These are phyloP conservation scores for Irpex rosettiformis DNA, from an alignment of 1,284 basidiomycete species.

Conservation along the genomic window DNA sequence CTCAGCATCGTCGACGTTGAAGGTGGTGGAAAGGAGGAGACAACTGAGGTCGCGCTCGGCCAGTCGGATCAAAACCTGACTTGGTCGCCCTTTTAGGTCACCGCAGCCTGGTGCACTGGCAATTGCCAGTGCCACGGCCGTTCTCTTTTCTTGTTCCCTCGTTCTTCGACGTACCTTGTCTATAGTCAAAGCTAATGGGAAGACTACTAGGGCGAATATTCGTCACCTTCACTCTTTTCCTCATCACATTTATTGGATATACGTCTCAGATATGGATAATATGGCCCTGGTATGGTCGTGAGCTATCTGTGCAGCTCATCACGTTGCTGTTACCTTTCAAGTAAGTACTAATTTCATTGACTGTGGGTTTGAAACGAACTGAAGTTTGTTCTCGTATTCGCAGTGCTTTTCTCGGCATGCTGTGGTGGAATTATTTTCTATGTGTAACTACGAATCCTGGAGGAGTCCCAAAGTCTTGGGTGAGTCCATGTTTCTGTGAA, in stretches of 20 bases:
- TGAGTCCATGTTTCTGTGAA: slow-evolving; percentile 33
- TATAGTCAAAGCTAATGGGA: slow-evolving; percentile 33
- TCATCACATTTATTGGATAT: slow-evolving; percentile 89
- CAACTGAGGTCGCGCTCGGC: background rate
- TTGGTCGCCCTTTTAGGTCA: background rate
- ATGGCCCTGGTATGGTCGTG: slow-evolving; percentile 87
- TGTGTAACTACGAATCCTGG: slow-evolving; percentile 84
- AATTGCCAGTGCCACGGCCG: no score
- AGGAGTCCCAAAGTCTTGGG: slow-evolving; percentile 78
- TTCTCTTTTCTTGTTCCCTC: slow-evolving; percentile 7
- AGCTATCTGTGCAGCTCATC: slow-evolving; percentile 67
- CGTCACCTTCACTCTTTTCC: slow-evolving; percentile 66
- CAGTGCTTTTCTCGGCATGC: slow-evolving; percentile 71
- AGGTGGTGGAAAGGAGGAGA: background rate
- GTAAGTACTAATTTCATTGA: slow-evolving; percentile 41
- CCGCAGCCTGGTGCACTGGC: no score
- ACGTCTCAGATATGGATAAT: slow-evolving; percentile 87
- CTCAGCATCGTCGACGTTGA: slow-evolving; percentile 8
- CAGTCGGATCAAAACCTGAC: slow-evolving; percentile 8
- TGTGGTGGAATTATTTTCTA: slow-evolving; percentile 87
- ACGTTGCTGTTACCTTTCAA: slow-evolving; percentile 85
- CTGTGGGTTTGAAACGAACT: background rate
- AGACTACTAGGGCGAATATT: slow-evolving; percentile 55
- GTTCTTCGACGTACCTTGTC: slow-evolving; percentile 24
- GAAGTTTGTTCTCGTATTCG: background rate